Base-by-base conservation (phyloP, 2,329 filamentous ascomycete species). In the Botrytis hyacinthi region DNA sequence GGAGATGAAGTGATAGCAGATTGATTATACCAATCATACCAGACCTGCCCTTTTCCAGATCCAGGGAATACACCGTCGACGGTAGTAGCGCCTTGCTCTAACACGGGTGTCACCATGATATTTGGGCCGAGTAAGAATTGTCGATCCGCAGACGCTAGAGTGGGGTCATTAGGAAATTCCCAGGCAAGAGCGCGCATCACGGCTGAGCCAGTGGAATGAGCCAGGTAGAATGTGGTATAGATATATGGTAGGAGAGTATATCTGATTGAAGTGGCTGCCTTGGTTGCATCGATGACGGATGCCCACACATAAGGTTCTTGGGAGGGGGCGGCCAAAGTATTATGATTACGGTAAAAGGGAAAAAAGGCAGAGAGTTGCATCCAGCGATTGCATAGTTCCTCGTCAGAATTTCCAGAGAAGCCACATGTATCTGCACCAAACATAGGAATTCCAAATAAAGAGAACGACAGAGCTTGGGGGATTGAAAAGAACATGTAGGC, bases 1-100 rank as follows among this genome's bases (percentile, higher is more conserved):
- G 86, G 82, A 40, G 83, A 75, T 0, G 84, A 86, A 26, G 83
- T 78, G 4, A 93, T 84, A 0, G 84, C 84, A 0, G 85, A 85
- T 69, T 89, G 87, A n/a, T 87, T 91, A 81, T 94, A 94, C 91
- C 92, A 95, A 80, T 95, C 92, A 78, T 94, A 95, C 90, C 92
- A 95, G 3, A 89, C 81, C 59, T 88, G 87, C 4, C 85, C 89
- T 1, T 86, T 81, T 2, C 85, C 85, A 2, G 89, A 81, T 10
- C 91, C 91, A 0, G 92, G 92, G 81, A 94, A 94, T 5, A 93
- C 87, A 42, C 90, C 92, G 40, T 61, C 4, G 12, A 93, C 91
- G 2, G 85, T 86, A 0, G 83, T 87, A 29, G 87, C 87, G 12
- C 88, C 89, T 75, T 90, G 89, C 4, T 85, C 87, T 2, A 94